Base-by-base conservation (phyloP, 2,329 filamentous ascomycete species). In the Colletotrichum sp. region DNA sequence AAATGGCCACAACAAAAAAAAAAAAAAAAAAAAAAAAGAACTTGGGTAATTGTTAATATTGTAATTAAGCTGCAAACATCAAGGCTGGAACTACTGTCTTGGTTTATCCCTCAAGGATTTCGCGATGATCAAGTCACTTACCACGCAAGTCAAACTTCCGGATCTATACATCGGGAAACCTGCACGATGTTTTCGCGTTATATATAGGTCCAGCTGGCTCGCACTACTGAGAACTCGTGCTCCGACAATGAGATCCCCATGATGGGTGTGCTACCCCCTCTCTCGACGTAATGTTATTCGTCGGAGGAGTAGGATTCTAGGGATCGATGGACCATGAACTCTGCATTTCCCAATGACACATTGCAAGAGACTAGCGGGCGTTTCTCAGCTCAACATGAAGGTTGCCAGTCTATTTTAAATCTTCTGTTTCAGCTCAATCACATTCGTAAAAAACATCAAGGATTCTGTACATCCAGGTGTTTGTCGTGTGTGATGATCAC, bases 321-420 rank as follows among this genome's bases (percentile, higher is more conserved):
- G 9, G 5, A 18, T 48, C 1, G 2, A 48, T 48, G 5, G 9
- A n/a, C 0, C 9, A 48, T n/a, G 18, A n/a, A 43, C 18, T n/a
- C 38, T 6, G 3, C 1, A 10, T 6, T 43, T 12, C 5, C 9
- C 5, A 43, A 1, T 12, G 0, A 1, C 38, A 43, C 9, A n/a
- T 12, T 6, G 5, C 9, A n/a, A 10, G 5, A 43, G 38, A 0
- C 18, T 0, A 43, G 9, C 0, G 38, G 18, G 18, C 0, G 18
- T n/a, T 43, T 43, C 18, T n/a, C 38, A n/a, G 0, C 38, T 6
- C 38, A n/a, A 43, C 5, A 6, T 43, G 5, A n/a, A 43, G 5
- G 9, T n/a, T 43, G 26, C 38, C 38, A 6, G 38, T 43, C 38
- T n/a, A n/a, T n/a, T 43, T 18, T 16, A 43, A 6, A n/a, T n/a